Percentiles rank a stretch among this genome's conserved stretches.
These are phyloP conservation scores for Primulina tabacum DNA, from an alignment of 257 asterid genomes.

Conservation along the genomic window DNA sequence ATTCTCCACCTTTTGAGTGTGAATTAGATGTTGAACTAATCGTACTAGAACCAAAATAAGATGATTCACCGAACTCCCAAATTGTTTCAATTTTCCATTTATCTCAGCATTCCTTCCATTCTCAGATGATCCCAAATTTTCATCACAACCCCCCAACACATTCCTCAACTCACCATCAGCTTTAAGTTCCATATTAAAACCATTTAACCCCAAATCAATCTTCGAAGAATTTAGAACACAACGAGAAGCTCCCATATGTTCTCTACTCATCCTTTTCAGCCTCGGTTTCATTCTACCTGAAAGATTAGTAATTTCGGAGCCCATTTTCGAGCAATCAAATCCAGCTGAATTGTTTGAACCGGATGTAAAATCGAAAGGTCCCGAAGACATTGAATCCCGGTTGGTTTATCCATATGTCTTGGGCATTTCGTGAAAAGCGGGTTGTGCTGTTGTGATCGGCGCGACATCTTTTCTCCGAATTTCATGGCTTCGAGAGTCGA, in stretches of 20 bases:
- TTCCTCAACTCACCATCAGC: constrained; percentile 21
- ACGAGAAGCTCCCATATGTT: constrained; percentile 30
- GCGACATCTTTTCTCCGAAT: no score
- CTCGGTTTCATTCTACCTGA: constrained; percentile 55
- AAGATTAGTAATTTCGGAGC: constrained; percentile 28
- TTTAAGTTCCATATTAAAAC: constrained; percentile 26
- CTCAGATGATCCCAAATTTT: constrained; percentile 23
- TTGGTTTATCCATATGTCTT: constrained; percentile 1
- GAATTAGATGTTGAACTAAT: constrained; percentile 17
- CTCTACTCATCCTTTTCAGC: constrained; percentile 49
- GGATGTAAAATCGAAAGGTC: constrained; percentile 28
- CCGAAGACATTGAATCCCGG: constrained; percentile 17
- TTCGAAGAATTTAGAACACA: constrained; percentile 27
- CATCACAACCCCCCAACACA: constrained; percentile 26
- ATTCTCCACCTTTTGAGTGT: constrained; percentile 13
- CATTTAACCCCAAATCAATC: constrained; percentile 34
- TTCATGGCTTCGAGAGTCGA: no score
- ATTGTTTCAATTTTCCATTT: constrained; percentile 18
- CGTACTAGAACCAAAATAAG: constrained; percentile 23
- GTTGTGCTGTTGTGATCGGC: no score
- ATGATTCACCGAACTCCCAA: constrained; percentile 14
- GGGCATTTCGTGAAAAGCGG: constrained; percentile 21
- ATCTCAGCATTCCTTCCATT: constrained; percentile 23
- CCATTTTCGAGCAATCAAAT: constrained; percentile 28
- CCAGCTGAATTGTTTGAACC: constrained; percentile 32